Evolutionary conservation across 2,329 filamentous ascomycete genomes (phyloP).

Genomic region (Didymella segeticola): DNA sequence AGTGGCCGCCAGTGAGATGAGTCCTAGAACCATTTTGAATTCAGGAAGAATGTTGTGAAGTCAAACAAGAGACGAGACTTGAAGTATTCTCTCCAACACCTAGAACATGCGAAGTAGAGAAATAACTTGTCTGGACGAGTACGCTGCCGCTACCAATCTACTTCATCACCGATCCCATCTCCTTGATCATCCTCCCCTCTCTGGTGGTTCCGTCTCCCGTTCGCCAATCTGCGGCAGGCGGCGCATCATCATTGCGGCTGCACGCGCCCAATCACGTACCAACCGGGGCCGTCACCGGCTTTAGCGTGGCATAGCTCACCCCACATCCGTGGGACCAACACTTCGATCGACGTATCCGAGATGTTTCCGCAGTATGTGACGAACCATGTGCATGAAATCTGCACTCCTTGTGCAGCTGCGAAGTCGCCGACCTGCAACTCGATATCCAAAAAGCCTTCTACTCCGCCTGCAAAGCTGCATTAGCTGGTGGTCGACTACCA

Average conservation of each 20-base stretch:
- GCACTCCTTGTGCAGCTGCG: constrained; percentile 2
- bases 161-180: background rate
- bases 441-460: constrained; percentile 3
- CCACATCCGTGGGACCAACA: constrained; percentile 1
- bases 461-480: constrained; percentile 12
- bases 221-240: constrained; percentile 10
- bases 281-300: background rate
- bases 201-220: constrained; percentile 10
- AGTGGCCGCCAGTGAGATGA: constrained; percentile 21
- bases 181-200: background rate
- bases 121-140: background rate
- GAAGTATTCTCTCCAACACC: background rate
- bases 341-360: constrained; percentile 26
- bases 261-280: constrained; percentile 7
- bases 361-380: constrained; percentile 19
- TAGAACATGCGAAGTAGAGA: background rate
- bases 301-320: background rate
- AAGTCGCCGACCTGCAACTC: constrained; percentile 8
- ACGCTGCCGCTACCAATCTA: background rate
- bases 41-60: background rate
- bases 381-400: constrained; percentile 20
- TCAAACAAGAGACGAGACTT: background rate
- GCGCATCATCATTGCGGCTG: constrained; percentile 21
- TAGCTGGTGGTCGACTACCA: constrained; percentile 6
- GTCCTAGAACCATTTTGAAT: constrained; percentile 9